A percentile compares a stretch with the other conserved stretches of the same genome.
These are phyloP conservation scores for Sutorius eximius DNA, from an alignment of 1,284 basidiomycete species.

Conservation along the genomic window DNA sequence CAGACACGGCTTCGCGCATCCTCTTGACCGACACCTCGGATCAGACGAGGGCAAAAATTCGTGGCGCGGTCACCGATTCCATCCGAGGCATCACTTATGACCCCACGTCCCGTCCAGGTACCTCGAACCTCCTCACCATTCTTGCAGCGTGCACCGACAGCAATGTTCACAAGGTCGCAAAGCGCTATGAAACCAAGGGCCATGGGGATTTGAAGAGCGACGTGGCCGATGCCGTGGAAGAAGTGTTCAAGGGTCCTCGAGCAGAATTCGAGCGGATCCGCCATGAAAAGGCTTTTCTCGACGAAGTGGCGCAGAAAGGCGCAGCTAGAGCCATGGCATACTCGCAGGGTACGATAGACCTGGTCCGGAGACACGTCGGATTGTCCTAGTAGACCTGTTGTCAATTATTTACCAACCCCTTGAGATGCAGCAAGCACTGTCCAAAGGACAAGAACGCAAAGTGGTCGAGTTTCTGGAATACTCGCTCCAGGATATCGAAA, in stretches of 20 bases:
- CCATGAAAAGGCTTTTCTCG: constrained; percentile 62
- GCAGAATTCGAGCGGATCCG: constrained; percentile 66
- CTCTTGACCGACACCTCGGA: constrained; percentile 75
- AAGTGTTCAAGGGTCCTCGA: constrained; percentile 68
- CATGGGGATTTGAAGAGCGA: constrained; percentile 74
- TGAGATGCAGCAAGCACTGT: constrained; percentile 24
- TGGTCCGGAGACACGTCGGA: constrained; percentile 71
- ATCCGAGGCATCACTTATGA: constrained; percentile 74
- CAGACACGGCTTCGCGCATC: constrained; percentile 80
- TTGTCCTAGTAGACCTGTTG: constrained; percentile 40
- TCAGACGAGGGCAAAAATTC: constrained; percentile 72
- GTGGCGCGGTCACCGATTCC: constrained; percentile 85
- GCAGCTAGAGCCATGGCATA: constrained; percentile 59
- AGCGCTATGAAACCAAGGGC: constrained; percentile 54
- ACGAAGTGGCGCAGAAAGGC: constrained; percentile 64
- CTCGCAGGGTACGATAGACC: constrained; percentile 63
- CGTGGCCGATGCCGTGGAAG: constrained; percentile 73
- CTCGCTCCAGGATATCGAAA: constrained; percentile 58
- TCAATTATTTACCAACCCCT: constrained; percentile 12
- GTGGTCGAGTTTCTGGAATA: constrained; percentile 64
- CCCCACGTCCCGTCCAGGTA: constrained; percentile 73
- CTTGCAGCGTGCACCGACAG: constrained; percentile 66
- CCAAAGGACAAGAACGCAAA: constrained; percentile 58
- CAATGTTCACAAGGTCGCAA: constrained; percentile 48
- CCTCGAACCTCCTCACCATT: constrained; percentile 82